A percentile compares a stretch with the other conserved stretches of the same genome.
Conservation (phyloP, 371 early-diverging fungal genomes). For the Haplosporangium sp. region DNA sequence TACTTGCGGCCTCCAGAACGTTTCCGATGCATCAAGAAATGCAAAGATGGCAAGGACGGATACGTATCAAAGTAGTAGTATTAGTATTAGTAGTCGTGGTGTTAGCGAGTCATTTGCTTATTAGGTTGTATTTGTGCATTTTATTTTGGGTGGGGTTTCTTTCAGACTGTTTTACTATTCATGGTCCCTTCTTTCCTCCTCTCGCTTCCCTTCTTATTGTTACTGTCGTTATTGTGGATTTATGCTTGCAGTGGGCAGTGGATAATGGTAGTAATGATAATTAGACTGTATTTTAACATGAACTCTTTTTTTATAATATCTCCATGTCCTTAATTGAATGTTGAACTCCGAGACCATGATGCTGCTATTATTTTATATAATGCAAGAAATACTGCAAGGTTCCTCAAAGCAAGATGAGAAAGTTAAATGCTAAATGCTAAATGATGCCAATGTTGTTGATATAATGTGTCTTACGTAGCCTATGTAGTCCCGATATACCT, state of each 20-base stretch:
- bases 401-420: no score
- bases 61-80: constrained; percentile 8
- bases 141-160: not conserved
- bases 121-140: constrained; percentile 21
- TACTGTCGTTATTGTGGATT: constrained; percentile 27
- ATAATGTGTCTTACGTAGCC: no score
- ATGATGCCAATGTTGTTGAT: no score
- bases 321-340: not conserved
- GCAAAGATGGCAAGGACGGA: constrained; percentile 24
- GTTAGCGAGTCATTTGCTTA: constrained; percentile 12
- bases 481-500: no score
- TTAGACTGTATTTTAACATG: constrained; percentile 27
- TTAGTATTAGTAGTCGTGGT: not conserved
- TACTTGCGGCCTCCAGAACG: not conserved
- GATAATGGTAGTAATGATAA: constrained; percentile 28
- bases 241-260: not conserved
- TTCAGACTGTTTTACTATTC: not conserved
- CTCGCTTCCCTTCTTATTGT: constrained; percentile 24
- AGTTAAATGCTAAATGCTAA: no score
- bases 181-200: constrained; percentile 6
- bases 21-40: constrained; percentile 3
- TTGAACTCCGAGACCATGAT: no score
- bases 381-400: no score
- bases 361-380: no score
- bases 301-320: constrained; percentile 3